phyloP scores from a whole-genome alignment of 495 filamentous ascomycete genomes.

The Xylaria castorea region DNA sequence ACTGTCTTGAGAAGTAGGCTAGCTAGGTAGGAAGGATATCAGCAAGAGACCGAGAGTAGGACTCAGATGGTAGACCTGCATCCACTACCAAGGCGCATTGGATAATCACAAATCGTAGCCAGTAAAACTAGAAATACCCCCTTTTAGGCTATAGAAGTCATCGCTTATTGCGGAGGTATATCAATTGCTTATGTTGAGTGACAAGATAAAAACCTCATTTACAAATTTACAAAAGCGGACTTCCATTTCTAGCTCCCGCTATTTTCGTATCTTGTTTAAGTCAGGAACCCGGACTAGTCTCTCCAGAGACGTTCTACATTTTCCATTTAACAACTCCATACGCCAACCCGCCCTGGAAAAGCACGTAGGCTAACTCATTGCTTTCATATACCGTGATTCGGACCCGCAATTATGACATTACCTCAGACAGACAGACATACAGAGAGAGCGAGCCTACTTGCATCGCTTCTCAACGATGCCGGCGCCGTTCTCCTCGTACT shows the following conservation, averaged over 20 bases:
- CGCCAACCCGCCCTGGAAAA: slow-evolving; percentile 9
- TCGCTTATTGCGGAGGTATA: background rate
- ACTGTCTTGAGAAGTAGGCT: too few relatives aligned
- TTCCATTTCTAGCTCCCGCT: background rate
- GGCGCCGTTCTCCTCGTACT: slow-evolving; percentile 79
- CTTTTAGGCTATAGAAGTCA: background rate
- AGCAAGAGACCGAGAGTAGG: background rate
- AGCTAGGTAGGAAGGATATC: background rate
- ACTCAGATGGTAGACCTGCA: background rate
- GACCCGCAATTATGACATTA: slow-evolving; percentile 15
- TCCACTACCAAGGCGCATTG: background rate
- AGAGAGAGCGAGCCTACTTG: slow-evolving; percentile 55
- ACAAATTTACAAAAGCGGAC: background rate
- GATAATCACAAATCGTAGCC: background rate
- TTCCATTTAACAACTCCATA: slow-evolving; percentile 25
- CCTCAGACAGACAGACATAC: slow-evolving; percentile 30
- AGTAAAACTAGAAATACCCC: background rate
- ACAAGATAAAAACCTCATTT: background rate
- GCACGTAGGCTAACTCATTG: slow-evolving; percentile 7
- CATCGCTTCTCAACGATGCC: slow-evolving; percentile 80
- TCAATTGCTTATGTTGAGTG: background rate
- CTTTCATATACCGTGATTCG: slow-evolving; percentile 25
- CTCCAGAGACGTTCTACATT: slow-evolving; percentile 19
- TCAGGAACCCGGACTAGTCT: background rate
- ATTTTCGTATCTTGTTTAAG: background rate